These are phyloP conservation scores for Taphrina deformans DNA, from an alignment of 1,139 yeast species.

Conservation along the genomic window DNA sequence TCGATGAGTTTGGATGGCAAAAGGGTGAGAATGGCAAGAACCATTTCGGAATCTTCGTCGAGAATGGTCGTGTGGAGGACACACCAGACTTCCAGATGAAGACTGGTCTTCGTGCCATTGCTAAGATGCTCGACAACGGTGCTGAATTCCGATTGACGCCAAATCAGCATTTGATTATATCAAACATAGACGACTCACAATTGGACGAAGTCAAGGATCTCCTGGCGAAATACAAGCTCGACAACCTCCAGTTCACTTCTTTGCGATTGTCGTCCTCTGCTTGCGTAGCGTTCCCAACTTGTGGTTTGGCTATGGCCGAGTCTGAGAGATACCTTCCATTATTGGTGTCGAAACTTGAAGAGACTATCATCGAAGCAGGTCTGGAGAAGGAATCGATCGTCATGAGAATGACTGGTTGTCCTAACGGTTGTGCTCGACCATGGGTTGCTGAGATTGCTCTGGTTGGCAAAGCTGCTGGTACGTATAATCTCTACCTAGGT, in stretches of 20 bases:
- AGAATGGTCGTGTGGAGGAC: slow-evolving; percentile 95
- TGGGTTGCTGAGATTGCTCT: slow-evolving; percentile 96
- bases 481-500: slow-evolving; percentile 91
- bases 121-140: slow-evolving; percentile 60
- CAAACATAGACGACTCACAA: slow-evolving; percentile 70
- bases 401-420: slow-evolving; percentile 99
- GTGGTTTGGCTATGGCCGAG: slow-evolving; percentile 99
- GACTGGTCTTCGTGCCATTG: slow-evolving; percentile 78
- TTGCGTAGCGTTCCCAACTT: slow-evolving; percentile 97
- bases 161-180: slow-evolving; percentile 85
- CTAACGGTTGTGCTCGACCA: slow-evolving; percentile 98
- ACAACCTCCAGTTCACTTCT: slow-evolving; percentile 79
- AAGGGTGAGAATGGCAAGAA: slow-evolving; percentile 82
- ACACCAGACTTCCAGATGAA: slow-evolving; percentile 88
- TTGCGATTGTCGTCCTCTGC: slow-evolving; percentile 90
- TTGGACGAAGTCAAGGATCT: slow-evolving; percentile 62
- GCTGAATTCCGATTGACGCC: slow-evolving; percentile 80
- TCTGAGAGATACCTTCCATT: slow-evolving; percentile 91
- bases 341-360: slow-evolving; percentile 76
- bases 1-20: slow-evolving; percentile 89
- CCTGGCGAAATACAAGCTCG: slow-evolving; percentile 73
- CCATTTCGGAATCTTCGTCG: slow-evolving; percentile 92
- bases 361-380: slow-evolving; percentile 83
- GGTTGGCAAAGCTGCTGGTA: slow-evolving; percentile 92
- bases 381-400: slow-evolving; percentile 91